Conservation (phyloP, 306 rosid genomes). For the Sicyos edulis region DNA sequence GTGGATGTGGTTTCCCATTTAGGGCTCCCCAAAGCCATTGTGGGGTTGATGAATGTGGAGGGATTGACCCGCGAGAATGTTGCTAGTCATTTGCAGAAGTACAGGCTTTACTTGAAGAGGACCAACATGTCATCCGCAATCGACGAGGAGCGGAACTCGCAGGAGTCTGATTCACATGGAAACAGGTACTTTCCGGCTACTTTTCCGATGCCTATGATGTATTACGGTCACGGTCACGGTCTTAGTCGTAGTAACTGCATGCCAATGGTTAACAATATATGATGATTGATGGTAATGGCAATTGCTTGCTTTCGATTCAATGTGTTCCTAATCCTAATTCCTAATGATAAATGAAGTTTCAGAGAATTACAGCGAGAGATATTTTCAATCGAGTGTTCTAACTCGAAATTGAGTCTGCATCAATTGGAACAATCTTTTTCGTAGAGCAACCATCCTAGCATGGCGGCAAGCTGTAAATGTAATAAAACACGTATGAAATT, state of each 20-base stretch:
- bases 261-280: conserved; percentile 29
- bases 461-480: conserved; percentile 76
- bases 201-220: conserved; percentile 45
- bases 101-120: conserved; percentile 77
- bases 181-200: conserved; percentile 40
- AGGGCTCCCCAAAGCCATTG: conserved; percentile 86
- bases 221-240: conserved; percentile 41
- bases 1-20: conserved; percentile 87
- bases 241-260: conserved; percentile 36
- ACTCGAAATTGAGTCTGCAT: conserved; percentile 49
- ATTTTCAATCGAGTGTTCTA: background rate
- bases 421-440: conserved; percentile 45
- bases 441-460: conserved; percentile 57
- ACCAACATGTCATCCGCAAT: conserved; percentile 69
- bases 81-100: conserved; percentile 91
- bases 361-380: background rate
- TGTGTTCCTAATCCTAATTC: background rate
- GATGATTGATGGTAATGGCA: conserved; percentile 27
- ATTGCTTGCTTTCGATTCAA: conserved; percentile 20
- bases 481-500: conserved; percentile 67
- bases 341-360: conserved; percentile 11
- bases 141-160: conserved; percentile 56
- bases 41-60: conserved; percentile 94
- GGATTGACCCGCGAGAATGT: conserved; percentile 94
- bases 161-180: conserved; percentile 45